Evolutionary conservation across 106 monocot species (phyloP), one percentile per base, ranked within the genome.

Genomic region (Hemerocallis citrina): DNA sequence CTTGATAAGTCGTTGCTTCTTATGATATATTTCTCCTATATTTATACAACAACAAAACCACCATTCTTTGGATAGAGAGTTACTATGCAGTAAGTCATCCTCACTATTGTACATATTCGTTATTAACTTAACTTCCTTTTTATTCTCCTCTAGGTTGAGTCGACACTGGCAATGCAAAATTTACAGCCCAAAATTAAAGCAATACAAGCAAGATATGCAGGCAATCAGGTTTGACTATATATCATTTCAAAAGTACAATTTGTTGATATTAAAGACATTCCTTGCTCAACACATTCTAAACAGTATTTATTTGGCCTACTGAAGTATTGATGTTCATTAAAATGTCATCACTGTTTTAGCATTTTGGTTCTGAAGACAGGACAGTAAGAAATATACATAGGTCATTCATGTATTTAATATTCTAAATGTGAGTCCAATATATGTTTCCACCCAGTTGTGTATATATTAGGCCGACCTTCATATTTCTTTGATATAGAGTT

Each of bases 171-270:
- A 29, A 96, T 96, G 90, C 96, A 96, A 81, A 96, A 82, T 75
- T 76, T 96, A 64, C 96, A 96, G 55, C 96, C 96, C 15, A 87
- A 96, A 58, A 69, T 96, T 55, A 96, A 91, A 56, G 96, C 96
- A 40, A 96, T 96, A 45, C 91, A 91, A 77, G 48, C 81, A 61
- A 78, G 91, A 84, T 96, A 91, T 66, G 71, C 69, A 49, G 96
- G 91, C 37, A 96, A 91, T 70, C 87, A 87, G 96, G 96, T 96
- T 55, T 46, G n/a, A 37, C 70, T 20, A 52, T 52, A 47, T 47
- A 4, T 47, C 19, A 15, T 47, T 47, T 4, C 17, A 6, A 38
- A 38, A 38, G 10, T 28, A 36, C 23, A 40, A 16, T 20, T 58
- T 37, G 20, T 38, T 38, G 7, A 38, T 38, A 38, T 5, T 11